Percentiles rank a stretch among this genome's conserved stretches.
Evolutionary conservation across 495 filamentous ascomycete genomes (phyloP).

Genomic region (Talaromyces ruber): DNA sequence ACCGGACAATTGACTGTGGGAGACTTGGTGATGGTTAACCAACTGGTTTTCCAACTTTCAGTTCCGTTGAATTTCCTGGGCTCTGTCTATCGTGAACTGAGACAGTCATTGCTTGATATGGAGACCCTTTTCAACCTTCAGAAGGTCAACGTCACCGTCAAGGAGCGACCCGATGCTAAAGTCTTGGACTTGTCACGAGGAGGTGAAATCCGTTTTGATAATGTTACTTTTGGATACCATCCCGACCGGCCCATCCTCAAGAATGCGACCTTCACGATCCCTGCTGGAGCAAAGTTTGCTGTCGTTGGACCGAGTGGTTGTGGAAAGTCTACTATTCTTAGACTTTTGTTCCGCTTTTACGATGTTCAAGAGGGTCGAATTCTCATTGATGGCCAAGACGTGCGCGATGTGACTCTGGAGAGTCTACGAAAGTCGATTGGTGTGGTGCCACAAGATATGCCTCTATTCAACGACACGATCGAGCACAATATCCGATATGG

Average conservation of each 20-base stretch:
- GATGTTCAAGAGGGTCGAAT: conserved; percentile 84
- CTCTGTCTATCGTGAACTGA: conserved; percentile 88
- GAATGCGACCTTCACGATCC: conserved; percentile 79
- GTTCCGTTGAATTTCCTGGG: conserved; percentile 95
- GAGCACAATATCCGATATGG: conserved; percentile 95
- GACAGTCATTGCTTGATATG: conserved; percentile 94
- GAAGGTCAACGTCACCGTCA: conserved; percentile 87
- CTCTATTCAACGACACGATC: conserved; percentile 92
- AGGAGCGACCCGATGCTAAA: conserved; percentile 64
- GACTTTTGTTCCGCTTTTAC: conserved; percentile 89
- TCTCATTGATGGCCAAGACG: conserved; percentile 86
- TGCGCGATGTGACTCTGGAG: conserved; percentile 72
- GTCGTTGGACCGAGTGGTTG: conserved; percentile 93
- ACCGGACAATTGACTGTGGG: conserved; percentile 79
- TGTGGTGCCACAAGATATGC: conserved; percentile 95
- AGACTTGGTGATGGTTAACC: conserved; percentile 96
- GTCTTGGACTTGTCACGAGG: conserved; percentile 62
- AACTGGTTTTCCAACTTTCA: conserved; percentile 95
- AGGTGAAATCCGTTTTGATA: conserved; percentile 87
- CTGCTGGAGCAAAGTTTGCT: conserved; percentile 90
- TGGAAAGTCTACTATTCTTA: conserved; percentile 88
- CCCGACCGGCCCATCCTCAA: conserved; percentile 78
- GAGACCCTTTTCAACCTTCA: conserved; percentile 98
- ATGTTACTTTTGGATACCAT: conserved; percentile 91
- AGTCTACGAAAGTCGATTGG: conserved; percentile 82